Conservation (phyloP, 2,329 filamentous ascomycete species). For the Lecanicillium sp. region DNA sequence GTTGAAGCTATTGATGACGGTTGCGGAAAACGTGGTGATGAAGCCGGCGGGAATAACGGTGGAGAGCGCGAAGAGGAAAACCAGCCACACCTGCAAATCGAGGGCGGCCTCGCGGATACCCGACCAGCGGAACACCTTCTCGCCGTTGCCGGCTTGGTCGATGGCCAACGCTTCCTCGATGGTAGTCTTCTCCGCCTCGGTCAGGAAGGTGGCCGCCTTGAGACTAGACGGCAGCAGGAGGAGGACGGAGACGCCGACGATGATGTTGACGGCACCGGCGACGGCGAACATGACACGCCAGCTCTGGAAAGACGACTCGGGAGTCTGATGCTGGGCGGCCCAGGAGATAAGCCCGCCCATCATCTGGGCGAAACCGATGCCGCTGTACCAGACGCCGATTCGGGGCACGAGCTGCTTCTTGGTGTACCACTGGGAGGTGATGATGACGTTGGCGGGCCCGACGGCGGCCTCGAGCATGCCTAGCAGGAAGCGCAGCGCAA, state of each 20-base stretch:
- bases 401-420: conserved; percentile 39
- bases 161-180: conserved; percentile 54
- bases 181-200: conserved; percentile 23
- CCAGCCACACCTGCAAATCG: conserved; percentile 37
- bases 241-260: conserved; percentile 38
- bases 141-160: conserved; percentile 37
- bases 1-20: conserved; percentile 31
- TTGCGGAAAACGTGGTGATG: conserved; percentile 30
- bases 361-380: conserved; percentile 27
- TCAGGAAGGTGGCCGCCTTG: conserved; percentile 19
- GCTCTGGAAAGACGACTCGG: conserved; percentile 26
- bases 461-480: conserved; percentile 44
- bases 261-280: conserved; percentile 40
- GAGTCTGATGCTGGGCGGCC: conserved; percentile 47
- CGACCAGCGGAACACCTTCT: conserved; percentile 32
- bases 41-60: conserved; percentile 25
- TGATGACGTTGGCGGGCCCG: conserved; percentile 45
- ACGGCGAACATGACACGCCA: conserved; percentile 50
- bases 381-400: conserved; percentile 32
- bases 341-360: conserved; percentile 42
- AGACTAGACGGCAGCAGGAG: conserved; percentile 36
- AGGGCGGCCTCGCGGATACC: conserved; percentile 36
- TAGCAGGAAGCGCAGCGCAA: conserved; percentile 38
- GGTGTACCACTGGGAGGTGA: conserved; percentile 36
- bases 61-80: conserved; percentile 24